Percentiles rank a stretch among this genome's conserved stretches.
Evolutionary conservation across 2,329 filamentous ascomycete genomes (phyloP).

Genomic region (Microcyclospora tardicrescens): DNA sequence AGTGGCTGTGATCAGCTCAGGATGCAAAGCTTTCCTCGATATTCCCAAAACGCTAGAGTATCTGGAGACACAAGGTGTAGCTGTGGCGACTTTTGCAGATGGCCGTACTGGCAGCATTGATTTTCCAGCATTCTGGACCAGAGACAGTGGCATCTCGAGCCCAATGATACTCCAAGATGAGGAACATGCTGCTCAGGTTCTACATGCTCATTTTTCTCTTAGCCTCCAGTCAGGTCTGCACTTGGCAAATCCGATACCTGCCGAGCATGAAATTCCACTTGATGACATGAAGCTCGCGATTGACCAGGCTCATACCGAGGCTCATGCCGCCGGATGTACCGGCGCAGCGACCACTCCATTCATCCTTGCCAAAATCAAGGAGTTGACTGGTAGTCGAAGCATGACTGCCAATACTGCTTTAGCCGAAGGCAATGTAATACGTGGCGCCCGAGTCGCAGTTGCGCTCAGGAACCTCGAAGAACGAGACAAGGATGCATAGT

Average conservation of each 20-base stretch:
- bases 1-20: constrained; percentile 76
- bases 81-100: constrained; percentile 82
- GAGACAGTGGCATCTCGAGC: constrained; percentile 72
- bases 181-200: constrained; percentile 75
- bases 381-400: constrained; percentile 59
- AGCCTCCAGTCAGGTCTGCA: constrained; percentile 65
- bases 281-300: constrained; percentile 58
- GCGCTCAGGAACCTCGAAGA: constrained; percentile 45
- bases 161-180: constrained; percentile 64
- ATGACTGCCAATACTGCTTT: constrained; percentile 62
- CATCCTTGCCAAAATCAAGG: constrained; percentile 63
- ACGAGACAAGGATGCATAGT: constrained; percentile 4
- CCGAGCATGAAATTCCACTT: constrained; percentile 55
- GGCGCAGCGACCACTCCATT: constrained; percentile 78
- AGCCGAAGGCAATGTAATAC: constrained; percentile 52
- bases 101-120: constrained; percentile 59
- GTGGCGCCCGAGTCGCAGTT: constrained; percentile 52
- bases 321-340: constrained; percentile 48
- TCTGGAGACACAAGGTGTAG: constrained; percentile 59
- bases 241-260: constrained; percentile 80
- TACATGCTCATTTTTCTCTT: constrained; percentile 62
- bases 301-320: constrained; percentile 53
- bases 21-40: constrained; percentile 93
- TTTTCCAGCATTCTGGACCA: constrained; percentile 85
- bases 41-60: constrained; percentile 80